Evolutionary conservation across 805 yeast species (phyloP).

Genomic region (Lipomyces sp.): DNA sequence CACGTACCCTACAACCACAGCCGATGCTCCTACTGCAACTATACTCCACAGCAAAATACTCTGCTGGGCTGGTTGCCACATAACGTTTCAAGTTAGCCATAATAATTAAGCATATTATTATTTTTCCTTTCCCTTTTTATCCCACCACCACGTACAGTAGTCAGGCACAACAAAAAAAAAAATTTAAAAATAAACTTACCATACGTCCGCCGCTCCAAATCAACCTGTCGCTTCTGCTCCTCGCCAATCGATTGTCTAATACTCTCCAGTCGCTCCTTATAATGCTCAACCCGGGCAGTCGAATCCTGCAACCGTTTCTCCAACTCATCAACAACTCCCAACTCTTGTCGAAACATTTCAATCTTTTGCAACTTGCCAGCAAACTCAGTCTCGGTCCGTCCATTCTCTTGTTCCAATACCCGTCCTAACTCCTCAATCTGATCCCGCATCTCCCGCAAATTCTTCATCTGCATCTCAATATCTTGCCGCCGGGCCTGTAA

Average conservation of each 20-base stretch:
- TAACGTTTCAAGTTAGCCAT: too few relatives aligned
- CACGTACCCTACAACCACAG: conserved; percentile 4
- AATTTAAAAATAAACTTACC: not conserved
- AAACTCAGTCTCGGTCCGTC: conserved; percentile 13
- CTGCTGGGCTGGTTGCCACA: conserved; percentile 15
- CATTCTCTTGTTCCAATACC: conserved; percentile 17
- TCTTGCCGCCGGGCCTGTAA: not conserved
- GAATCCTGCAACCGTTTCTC: conserved; percentile 21
- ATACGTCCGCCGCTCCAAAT: conserved; percentile 12
- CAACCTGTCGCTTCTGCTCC: conserved; percentile 21
- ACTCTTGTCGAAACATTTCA: conserved; percentile 20
- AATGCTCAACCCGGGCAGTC: conserved; percentile 17
- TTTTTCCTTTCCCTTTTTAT: too few relatives aligned
- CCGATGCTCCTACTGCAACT: conserved; percentile 10
- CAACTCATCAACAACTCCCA: conserved; percentile 15
- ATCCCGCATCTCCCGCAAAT: conserved; percentile 12
- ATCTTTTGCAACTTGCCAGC: conserved; percentile 22
- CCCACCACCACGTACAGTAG: too few relatives aligned
- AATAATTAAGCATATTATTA: not conserved
- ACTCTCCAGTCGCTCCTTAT: conserved; percentile 9
- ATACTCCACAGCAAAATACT: conserved; percentile 13
- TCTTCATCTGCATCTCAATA: not conserved
- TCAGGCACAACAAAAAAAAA: too few relatives aligned
- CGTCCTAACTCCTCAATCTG: conserved; percentile 8
- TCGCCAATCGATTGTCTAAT: conserved; percentile 7